A percentile compares a stretch with the other conserved stretches of the same genome.
Conservation (phyloP, 495 filamentous ascomycete genomes). For the Neurospora sp. region DNA sequence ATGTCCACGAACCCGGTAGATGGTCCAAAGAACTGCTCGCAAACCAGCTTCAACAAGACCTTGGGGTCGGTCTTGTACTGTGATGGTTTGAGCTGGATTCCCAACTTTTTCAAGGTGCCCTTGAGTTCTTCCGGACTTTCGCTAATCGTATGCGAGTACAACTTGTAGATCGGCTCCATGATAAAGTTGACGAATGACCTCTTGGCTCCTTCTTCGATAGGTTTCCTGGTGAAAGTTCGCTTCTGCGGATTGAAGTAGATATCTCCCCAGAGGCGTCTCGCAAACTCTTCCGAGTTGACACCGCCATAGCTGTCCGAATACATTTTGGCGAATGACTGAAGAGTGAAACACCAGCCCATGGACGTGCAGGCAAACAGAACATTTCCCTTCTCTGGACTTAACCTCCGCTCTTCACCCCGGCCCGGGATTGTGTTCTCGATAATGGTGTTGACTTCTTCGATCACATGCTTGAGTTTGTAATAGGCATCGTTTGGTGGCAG, state of each 20-base stretch:
- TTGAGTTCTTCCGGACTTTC: conserved; percentile 82
- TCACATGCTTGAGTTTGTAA: conserved; percentile 95
- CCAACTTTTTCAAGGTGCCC: conserved; percentile 65
- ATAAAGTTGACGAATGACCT: conserved; percentile 91
- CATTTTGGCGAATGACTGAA: conserved; percentile 90
- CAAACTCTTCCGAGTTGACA: conserved; percentile 71
- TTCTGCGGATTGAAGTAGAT: conserved; percentile 90
- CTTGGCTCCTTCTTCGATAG: conserved; percentile 67
- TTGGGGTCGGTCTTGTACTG: conserved; percentile 86
- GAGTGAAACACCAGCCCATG: conserved; percentile 94
- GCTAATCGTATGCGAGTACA: conserved; percentile 92
- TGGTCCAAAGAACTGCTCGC: conserved; percentile 85
- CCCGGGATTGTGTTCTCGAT: conserved; percentile 85
- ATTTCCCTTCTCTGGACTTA: conserved; percentile 96
- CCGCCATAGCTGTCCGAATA: conserved; percentile 82
- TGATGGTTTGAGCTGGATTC: conserved; percentile 79
- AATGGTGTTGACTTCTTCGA: conserved; percentile 93
- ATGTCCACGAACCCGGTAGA: conserved; percentile 92
- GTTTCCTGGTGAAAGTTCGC: conserved; percentile 83
- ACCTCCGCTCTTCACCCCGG: conserved; percentile 63
- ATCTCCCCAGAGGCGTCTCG: conserved; percentile 82
- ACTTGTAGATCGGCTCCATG: conserved; percentile 93
- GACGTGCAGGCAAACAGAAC: conserved; percentile 86
- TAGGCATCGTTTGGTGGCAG: conserved; percentile 93
- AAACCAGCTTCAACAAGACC: conserved; percentile 78